phyloP scores from a whole-genome alignment of 106 monocot species.

The Iris macrosiphon region DNA sequence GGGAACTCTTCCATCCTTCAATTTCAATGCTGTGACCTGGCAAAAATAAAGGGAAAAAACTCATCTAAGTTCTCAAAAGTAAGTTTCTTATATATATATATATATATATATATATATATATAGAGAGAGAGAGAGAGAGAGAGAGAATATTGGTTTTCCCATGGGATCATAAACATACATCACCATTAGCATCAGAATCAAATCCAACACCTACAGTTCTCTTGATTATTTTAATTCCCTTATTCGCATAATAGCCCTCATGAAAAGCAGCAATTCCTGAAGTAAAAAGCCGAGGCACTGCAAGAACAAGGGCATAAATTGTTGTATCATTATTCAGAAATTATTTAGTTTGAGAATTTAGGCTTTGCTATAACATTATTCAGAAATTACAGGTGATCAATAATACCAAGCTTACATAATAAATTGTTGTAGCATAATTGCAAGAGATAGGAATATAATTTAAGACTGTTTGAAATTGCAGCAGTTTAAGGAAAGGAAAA shows the following conservation, averaged over 20 bases:
- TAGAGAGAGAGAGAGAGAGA: too few relatives aligned
- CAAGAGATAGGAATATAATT: not conserved
- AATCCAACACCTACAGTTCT: constrained; percentile 62
- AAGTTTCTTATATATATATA: too few relatives aligned
- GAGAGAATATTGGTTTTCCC: not conserved
- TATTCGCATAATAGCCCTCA: constrained; percentile 60
- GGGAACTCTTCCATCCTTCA: constrained; percentile 67
- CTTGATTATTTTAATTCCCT: constrained; percentile 57
- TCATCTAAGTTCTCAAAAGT: not conserved
- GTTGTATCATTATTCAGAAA: not conserved
- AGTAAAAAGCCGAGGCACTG: constrained; percentile 95
- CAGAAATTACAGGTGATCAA: not conserved
- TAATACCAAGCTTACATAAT: not conserved
- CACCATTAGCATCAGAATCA: constrained; percentile 42
- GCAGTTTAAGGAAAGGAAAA: constrained; percentile 5
- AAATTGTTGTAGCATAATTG: not conserved
- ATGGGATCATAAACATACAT: constrained; percentile 29
- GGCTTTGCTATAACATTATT: not conserved
- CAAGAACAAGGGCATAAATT: constrained; percentile 6
- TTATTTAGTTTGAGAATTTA: not conserved
- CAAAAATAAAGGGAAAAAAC: not conserved
- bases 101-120: too few relatives aligned
- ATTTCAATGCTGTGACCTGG: constrained; percentile 58
- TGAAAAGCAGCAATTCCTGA: constrained; percentile 77
- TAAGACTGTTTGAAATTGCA: not conserved